Percentiles rank a stretch among this genome's conserved stretches.
Evolutionary conservation across 805 yeast species (phyloP).

Genomic region (Yarrowia hollandica): DNA sequence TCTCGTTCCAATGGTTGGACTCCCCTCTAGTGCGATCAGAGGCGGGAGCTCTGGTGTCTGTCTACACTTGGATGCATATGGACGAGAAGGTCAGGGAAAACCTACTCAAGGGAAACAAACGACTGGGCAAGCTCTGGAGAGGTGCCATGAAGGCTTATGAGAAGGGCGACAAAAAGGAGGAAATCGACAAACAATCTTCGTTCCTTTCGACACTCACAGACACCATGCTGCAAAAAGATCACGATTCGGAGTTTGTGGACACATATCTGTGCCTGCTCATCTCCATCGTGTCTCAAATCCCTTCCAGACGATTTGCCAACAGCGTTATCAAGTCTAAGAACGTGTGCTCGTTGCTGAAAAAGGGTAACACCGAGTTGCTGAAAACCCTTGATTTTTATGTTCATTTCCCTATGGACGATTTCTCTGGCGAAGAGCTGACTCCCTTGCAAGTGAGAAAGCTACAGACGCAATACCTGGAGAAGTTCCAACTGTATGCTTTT

Average conservation of each 20-base stretch:
- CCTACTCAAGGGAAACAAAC: conserved; percentile 34
- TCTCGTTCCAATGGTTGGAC: conserved; percentile 37
- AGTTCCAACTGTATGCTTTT: conserved; percentile 17
- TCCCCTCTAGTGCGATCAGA: conserved; percentile 34
- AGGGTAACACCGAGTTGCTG: neutral
- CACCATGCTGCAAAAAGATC: neutral
- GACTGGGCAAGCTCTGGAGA: conserved; percentile 36
- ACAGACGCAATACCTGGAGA: conserved; percentile 1
- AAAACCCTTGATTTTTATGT: conserved; percentile 37
- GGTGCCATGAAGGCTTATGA: conserved; percentile 34
- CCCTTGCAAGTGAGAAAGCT: conserved; percentile 5
- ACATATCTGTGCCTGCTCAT: conserved; percentile 35
- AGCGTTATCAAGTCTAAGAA: conserved; percentile 40
- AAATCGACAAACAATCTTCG: conserved; percentile 22
- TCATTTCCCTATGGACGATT: conserved; percentile 48
- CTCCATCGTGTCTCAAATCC: conserved; percentile 44
- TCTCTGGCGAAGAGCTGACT: conserved; percentile 39
- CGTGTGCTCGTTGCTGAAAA: conserved; percentile 34
- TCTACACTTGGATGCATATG: conserved; percentile 43
- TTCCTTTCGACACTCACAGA: conserved; percentile 1
- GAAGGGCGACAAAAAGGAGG: conserved; percentile 32
- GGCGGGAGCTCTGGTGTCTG: conserved; percentile 42
- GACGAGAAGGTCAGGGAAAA: conserved; percentile 32
- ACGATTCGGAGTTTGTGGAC: conserved; percentile 9
- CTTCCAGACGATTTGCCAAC: conserved; percentile 45